phyloP scores from a whole-genome alignment of 2,329 filamentous ascomycete species.

The Verticillium zaregamsianum region DNA sequence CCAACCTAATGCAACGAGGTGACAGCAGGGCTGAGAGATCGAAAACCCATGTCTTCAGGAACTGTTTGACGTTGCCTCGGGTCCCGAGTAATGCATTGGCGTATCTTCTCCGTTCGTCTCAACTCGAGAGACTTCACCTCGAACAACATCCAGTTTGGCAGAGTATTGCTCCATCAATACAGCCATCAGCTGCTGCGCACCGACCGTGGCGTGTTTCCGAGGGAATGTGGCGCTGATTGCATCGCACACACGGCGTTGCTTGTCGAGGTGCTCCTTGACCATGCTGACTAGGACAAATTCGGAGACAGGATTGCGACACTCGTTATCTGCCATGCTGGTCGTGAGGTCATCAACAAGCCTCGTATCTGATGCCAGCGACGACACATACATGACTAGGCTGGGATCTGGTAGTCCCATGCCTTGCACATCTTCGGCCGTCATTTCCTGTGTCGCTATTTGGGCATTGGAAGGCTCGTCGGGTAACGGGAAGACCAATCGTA shows the following conservation, averaged over 20 bases:
- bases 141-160: neutral
- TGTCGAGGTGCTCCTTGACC: neutral
- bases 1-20: neutral
- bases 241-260: neutral
- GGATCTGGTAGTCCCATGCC: neutral
- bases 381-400: neutral
- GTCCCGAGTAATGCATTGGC: neutral
- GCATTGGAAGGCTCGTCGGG: neutral
- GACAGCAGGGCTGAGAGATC: neutral
- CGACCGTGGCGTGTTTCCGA: neutral
- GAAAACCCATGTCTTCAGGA: neutral
- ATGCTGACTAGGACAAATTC: neutral
- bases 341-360: neutral
- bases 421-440: neutral
- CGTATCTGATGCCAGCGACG: neutral
- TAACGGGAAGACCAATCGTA: slow-evolving; percentile 3
- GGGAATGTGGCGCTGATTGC: neutral
- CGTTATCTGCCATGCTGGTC: neutral
- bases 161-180: neutral
- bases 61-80: neutral
- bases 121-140: neutral
- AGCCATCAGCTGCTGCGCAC: neutral
- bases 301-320: neutral
- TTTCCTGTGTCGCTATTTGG: neutral
- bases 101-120: neutral